Evolutionary conservation across 257 asterid genomes (phyloP), one percentile per base, ranked within the genome.

Genomic region (Leonotis leonurus): DNA sequence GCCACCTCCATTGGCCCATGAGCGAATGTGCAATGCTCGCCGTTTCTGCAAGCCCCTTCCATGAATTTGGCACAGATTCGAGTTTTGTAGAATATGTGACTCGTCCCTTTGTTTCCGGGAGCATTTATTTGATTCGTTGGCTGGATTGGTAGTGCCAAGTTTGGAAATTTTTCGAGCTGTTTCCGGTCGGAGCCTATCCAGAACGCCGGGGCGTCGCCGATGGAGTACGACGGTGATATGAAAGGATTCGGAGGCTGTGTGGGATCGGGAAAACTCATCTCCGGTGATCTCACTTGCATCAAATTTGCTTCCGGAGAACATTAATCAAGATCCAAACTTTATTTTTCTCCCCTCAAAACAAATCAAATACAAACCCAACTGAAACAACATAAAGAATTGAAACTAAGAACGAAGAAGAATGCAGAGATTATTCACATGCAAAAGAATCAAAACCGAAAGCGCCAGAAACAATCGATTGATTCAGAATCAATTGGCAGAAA

Each of bases 71-170:
- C 78, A 17, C 96, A 91, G 25, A 86, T 75, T 22, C 96, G 79
- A 5, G 98, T 91, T 56, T 91, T 91, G 74, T 69, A 91, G 58
- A 91, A 91, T n/a, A 88, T 78, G 59, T 82, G 83, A 69, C 88
- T 75, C 4, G 90, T 82, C 21, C 98, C 94, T 52, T 75, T 88
- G 32, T 60, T 57, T 24, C 73, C 78, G 0, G 71, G 78, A 40
- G 36, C 29, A 39, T 45, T 68, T 18, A 75, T 61, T 7, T 76
- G 80, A 56, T 78, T 83, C 64, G 73, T 44, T n/a, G n/a, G n/a
- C n/a, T n/a, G 35, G 59, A 66, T 0, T 75, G 78, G 13, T 88
- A 80, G 0, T n/a, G n/a, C n/a, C n/a, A n/a, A n/a, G n/a, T n/a
- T n/a, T n/a, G n/a, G n/a, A n/a, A n/a, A n/a, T n/a, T n/a, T n/a